phyloP scores from a whole-genome alignment of 306 rosid genomes.

The Fragaria iinumae region DNA sequence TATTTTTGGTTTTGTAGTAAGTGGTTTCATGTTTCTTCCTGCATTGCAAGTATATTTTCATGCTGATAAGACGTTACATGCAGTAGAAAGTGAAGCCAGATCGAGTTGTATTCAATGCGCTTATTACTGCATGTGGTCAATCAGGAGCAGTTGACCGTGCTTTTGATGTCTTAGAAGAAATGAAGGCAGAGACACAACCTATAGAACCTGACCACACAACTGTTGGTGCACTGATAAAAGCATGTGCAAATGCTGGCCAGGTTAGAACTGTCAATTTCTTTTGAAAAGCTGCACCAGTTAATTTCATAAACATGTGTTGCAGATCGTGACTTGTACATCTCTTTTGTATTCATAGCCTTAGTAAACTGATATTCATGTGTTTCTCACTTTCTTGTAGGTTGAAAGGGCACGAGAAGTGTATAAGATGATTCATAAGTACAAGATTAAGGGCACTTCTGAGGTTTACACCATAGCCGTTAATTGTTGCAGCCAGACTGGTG shows the following conservation, averaged over 20 bases:
- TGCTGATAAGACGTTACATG: conserved; percentile 69
- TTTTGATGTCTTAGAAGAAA: conserved; percentile 90
- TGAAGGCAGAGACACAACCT: conserved; percentile 77
- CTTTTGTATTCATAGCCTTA: conserved; percentile 12
- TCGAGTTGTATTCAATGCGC: conserved; percentile 99
- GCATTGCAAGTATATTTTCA: conserved; percentile 31
- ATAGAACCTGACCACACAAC: conserved; percentile 90
- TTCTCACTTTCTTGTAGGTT: conserved; percentile 44
- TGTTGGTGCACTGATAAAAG: conserved; percentile 88
- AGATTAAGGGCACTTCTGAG: conserved; percentile 81
- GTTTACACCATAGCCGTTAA: conserved; percentile 93
- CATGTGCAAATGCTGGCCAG: conserved; percentile 90
- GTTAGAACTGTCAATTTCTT: conserved; percentile 40
- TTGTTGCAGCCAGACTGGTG: conserved; percentile 84
- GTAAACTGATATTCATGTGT: conserved; percentile 8
- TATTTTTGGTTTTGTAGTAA: conserved; percentile 2
- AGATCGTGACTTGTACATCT: conserved; percentile 5
- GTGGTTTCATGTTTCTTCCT: conserved; percentile 22
- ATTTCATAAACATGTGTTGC: conserved; percentile 15
- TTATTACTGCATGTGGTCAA: conserved; percentile 92
- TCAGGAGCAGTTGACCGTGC: conserved; percentile 98
- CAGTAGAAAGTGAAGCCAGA: conserved; percentile 99
- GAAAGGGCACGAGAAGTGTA: conserved; percentile 84
- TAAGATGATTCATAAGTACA: conserved; percentile 65
- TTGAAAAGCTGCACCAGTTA: conserved; percentile 4